phyloP scores from a whole-genome alignment of 108 stramenopile species.

The Pseudonitzschia multiseries region DNA sequence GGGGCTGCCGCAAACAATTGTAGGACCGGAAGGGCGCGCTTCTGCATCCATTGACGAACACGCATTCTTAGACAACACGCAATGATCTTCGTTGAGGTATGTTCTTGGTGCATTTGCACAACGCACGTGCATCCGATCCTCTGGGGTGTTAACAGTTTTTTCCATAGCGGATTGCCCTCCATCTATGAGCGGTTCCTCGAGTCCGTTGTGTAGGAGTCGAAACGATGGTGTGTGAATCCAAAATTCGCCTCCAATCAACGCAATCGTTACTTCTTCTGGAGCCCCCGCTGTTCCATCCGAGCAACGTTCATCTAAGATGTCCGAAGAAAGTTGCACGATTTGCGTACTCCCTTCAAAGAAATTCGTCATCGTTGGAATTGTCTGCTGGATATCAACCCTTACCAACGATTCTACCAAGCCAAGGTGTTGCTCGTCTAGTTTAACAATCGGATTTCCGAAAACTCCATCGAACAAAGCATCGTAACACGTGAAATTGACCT shows the following conservation, averaged over 20 bases:
- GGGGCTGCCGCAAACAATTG: conserved; percentile 52
- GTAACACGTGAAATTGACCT: not conserved
- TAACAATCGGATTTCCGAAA: not conserved
- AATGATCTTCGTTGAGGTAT: conserved; percentile 61
- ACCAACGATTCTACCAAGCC: not conserved
- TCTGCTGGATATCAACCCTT: not conserved
- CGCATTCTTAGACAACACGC: conserved; percentile 39
- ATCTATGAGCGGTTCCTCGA: conserved; percentile 47
- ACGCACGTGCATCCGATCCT: conserved; percentile 12
- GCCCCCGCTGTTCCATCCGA: not conserved
- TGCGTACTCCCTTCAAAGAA: not conserved
- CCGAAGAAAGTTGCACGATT: not conserved
- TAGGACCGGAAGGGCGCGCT: conserved; percentile 5
- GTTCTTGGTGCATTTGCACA: conserved; percentile 52
- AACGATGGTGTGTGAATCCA: conserved; percentile 13
- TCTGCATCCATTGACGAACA: conserved; percentile 31
- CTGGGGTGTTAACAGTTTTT: conserved; percentile 12
- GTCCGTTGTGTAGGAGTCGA: conserved; percentile 44
- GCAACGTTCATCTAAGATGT: not conserved
- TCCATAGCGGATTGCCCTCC: conserved; percentile 42
- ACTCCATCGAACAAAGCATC: conserved; percentile 10
- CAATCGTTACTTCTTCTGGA: conserved; percentile 6
- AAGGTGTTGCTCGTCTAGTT: conserved; percentile 1
- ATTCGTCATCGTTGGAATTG: not conserved
- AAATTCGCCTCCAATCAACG: not conserved